Evolutionary conservation across 805 yeast species (phyloP), one percentile per base, ranked within the genome.

Genomic region (Hanseniaspora thailandica): DNA sequence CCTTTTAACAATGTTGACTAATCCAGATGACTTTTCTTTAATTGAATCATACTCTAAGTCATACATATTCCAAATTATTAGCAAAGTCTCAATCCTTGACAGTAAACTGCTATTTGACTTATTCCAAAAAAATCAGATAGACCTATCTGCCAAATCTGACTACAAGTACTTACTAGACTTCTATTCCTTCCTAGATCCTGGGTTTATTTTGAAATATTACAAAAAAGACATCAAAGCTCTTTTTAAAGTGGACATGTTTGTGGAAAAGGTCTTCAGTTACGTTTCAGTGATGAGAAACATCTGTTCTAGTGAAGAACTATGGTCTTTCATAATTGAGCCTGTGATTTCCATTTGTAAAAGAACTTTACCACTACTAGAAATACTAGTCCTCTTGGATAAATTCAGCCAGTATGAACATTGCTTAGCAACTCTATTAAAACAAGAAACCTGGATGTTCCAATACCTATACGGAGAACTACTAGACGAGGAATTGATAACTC

Each of bases 361-460:
- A 43, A 23, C 43, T 10, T 30, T 50, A 3, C 54, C 47, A 13
- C 7, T 43, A 5, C 10, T 50, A 15, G 54, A 50, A 22, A 28
- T 34, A 10, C n/a, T 50, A n/a, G 54, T 50, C 6, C 44, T 50
- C 3, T 25, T 50, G 17, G 54, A 50, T 5, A 50, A 50, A 25
- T 50, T 50, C 23, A 28, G 44, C 15, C 47, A 34, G 20, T 50
- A 35, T 35, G 47, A 50, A 23, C 54, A 50, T 26, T 50, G 54
- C 26, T 23, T 50, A 17, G 8, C 31, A 13, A 50, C 54, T 4
- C 26, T 50, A 9, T 28, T 50, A 15, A 50, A 50, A 30, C 54
- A 50, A 17, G 54, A 50, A 43, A 50, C 47, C 9, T 50, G 54
- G 54, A 25, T 50, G 19, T 43, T 50, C n/a, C 44, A 35, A 25